A percentile compares a stretch with the other conserved stretches of the same genome.
phyloP scores from a whole-genome alignment of 305 asterid species.

The Fraxinus nigra region DNA sequence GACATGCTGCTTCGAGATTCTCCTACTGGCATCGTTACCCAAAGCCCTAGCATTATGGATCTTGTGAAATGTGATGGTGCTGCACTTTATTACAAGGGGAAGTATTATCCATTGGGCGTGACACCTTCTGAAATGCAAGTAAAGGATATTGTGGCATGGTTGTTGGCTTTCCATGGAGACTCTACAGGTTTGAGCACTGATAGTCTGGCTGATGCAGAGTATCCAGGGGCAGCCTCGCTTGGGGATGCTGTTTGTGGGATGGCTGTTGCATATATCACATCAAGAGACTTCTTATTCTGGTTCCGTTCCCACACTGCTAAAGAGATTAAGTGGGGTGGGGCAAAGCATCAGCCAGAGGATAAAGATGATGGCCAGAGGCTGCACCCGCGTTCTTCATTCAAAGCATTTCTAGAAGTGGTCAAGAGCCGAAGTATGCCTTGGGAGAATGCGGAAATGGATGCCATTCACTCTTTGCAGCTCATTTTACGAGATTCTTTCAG shows the following conservation, averaged over 20 bases:
- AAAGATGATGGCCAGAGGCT: slow-evolving; percentile 82
- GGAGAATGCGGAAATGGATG: slow-evolving; percentile 95
- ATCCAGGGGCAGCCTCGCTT: slow-evolving; percentile 70
- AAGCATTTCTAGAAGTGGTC: slow-evolving; percentile 83
- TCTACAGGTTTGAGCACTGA: slow-evolving; percentile 93
- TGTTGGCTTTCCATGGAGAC: slow-evolving; percentile 67
- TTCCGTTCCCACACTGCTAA: slow-evolving; percentile 85
- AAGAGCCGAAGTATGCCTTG: slow-evolving; percentile 84
- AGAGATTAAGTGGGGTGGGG: slow-evolving; percentile 95
- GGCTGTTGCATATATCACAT: slow-evolving; percentile 82
- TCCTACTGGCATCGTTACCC: slow-evolving; percentile 73
- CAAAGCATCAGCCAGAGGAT: slow-evolving; percentile 85
- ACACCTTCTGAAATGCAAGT: slow-evolving; percentile 76
- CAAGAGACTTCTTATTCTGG: slow-evolving; percentile 79
- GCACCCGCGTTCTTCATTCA: slow-evolving; percentile 93
- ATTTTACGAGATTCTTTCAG: slow-evolving; percentile 80
- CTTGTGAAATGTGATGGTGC: slow-evolving; percentile 93
- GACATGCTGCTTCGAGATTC: slow-evolving; percentile 93
- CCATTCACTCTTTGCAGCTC: slow-evolving; percentile 85
- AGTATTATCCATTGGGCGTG: slow-evolving; percentile 67
- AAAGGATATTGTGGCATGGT: slow-evolving; percentile 78
- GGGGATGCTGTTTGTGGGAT: slow-evolving; percentile 91
- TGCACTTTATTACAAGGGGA: slow-evolving; percentile 70
- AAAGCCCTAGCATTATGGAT: slow-evolving; percentile 85
- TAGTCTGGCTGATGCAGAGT: slow-evolving; percentile 83